Evolutionary conservation across 1,139 yeast species (phyloP).

Genomic region (Geotrichum phurueaensis): DNA sequence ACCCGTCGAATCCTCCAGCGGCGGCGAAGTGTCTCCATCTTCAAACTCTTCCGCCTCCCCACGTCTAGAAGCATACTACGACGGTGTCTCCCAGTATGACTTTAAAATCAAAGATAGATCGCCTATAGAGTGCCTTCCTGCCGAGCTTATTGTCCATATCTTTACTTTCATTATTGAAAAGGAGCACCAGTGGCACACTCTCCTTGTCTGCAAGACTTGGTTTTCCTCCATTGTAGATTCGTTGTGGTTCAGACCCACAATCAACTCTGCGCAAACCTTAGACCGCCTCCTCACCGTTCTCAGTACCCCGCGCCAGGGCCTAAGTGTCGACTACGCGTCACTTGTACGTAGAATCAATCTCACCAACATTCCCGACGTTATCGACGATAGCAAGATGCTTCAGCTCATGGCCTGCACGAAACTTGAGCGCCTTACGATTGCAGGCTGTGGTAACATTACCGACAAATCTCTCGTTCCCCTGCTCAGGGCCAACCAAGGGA

Average conservation of each 20-base stretch:
- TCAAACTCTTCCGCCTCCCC: background rate
- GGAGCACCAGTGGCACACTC: conserved; percentile 57
- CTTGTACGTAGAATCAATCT: conserved; percentile 68
- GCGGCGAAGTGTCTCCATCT: background rate
- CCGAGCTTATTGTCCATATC: conserved; percentile 69
- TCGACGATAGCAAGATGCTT: conserved; percentile 54
- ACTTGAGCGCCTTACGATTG: conserved; percentile 78
- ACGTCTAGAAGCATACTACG: background rate
- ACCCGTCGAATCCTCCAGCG: background rate
- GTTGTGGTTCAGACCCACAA: conserved; percentile 82
- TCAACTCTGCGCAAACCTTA: conserved; percentile 14
- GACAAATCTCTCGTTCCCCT: conserved; percentile 58
- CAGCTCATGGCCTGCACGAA: conserved; percentile 48
- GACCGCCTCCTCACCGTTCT: conserved; percentile 20
- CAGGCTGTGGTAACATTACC: conserved; percentile 65
- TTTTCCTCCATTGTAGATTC: conserved; percentile 73
- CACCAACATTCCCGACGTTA: conserved; percentile 62
- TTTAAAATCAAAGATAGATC: conserved; percentile 5
- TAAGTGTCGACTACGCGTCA: conserved; percentile 52
- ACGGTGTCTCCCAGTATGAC: background rate
- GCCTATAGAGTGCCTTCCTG: conserved; percentile 48
- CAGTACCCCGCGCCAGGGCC: conserved; percentile 49
- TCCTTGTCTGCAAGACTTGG: conserved; percentile 73
- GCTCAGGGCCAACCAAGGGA: conserved; percentile 55
- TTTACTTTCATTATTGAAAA: conserved; percentile 60